Evolutionary conservation across 208 protist genomes (phyloP), one percentile per base, ranked within the genome.

Genomic region (Trypanosoma cruzi): DNA sequence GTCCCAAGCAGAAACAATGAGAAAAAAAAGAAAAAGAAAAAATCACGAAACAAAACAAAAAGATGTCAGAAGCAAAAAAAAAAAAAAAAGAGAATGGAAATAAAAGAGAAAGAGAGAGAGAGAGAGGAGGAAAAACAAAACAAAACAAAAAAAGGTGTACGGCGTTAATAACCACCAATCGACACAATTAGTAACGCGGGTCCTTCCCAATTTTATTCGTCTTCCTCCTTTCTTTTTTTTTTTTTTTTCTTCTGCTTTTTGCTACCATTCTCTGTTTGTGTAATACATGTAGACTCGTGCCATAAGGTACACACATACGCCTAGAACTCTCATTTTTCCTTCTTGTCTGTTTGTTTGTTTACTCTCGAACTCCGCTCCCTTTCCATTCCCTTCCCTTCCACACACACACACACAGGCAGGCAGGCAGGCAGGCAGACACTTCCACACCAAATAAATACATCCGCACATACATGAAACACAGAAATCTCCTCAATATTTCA

Each of bases 71-170:
- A n/a, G n/a, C 18, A n/a, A n/a, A 5, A 65, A 55, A 55, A 22
- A 44, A 44, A 13, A 13, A 44, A 13, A 13, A 13, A 16, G 13
- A 44, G 13, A 44, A 44, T 13, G 13, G 37, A 44, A 48, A 40
- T 36, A 57, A 48, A 49, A 10, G 37, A 64, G 16, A 26, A 52
- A 13, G 26, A 54, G 55, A 31, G 40, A 40, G 18, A 64, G 52
- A 44, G n/a, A 66, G 4, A 28, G 8, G 50, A 36, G 22, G 18
- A 57, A 69, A 22, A 40, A 57, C 20, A 50, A 5, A 44, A 48
- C 18, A 42, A 7, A n/a, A 37, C n/a, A 58, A 71, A 71, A 71
- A 61, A 16, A 76, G 64, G 59, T 14, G 29, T 37, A 20, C 20
- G 16, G 26, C 36, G 22, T 52, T 4, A 64, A 44, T 16, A 32